Base-by-base conservation (phyloP, 306 rosid species). In the Sindora glabra region DNA sequence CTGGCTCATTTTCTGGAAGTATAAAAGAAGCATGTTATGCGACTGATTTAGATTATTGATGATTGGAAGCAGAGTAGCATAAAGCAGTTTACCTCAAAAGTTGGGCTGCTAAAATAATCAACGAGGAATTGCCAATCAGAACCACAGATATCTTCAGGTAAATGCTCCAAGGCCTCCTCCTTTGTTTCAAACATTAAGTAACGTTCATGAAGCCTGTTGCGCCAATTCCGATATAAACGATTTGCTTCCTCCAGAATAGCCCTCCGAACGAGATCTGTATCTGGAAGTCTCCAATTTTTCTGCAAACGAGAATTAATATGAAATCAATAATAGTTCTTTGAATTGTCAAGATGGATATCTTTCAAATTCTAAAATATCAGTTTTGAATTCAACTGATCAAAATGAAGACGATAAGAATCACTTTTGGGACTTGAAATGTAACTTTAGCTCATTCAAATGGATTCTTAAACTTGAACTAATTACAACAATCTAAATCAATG, bases 21-120 rank as follows among this genome's bases (percentile, higher is more conserved):
- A 32, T 19, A 46, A 53, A 46, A 47, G 17, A 40, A 59, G 17
- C 39, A 59, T 54, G 68, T 70, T 26, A 68, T 40, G 62, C 6
- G 68, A 26, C 32, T 48, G 9, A 33, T 23, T 32, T 42, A 56
- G 33, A 30, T 24, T 26, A 6, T 26, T 26, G 3, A 2, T 26
- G 4, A 2, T 26, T 26, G 30, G 3, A 26, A 15, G 24, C 32
- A 47, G 12, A 64, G 6, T 13, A 59, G 41, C 40, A 22, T 37
- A 65, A 30, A 50, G 18, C 34, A 19, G 10, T 19, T 18, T 52
- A 70, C 81, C 81, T 76, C 47, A 53, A 65, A 76, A 45, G 39
- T 52, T 26, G 66, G 66, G 61, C 77, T 76, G 51, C 70, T 65
- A 65, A 76, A 76, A 76, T 76, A 70, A 47, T 70, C 81, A 59